phyloP scores from a whole-genome alignment of 176 grass and related monocot genomes.

The Eragrostis nindensis region DNA sequence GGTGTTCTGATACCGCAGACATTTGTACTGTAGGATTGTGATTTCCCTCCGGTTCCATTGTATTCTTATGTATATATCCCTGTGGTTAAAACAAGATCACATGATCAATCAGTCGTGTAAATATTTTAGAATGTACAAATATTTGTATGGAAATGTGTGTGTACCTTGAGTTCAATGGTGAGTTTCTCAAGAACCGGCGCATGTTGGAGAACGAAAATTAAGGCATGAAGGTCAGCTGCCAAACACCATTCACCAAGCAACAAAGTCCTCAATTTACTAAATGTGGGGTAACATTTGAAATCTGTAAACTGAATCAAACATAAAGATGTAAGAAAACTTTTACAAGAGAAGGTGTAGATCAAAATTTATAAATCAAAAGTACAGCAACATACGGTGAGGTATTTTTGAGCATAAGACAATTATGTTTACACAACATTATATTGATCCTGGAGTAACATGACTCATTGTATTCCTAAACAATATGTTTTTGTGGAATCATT shows the following conservation, averaged over 20 bases:
- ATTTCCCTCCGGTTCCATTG: background rate
- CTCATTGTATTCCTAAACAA: no score
- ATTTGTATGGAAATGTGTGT: background rate
- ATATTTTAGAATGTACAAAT: background rate
- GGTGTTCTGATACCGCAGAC: background rate
- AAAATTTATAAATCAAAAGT: no score
- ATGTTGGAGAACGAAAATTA: background rate
- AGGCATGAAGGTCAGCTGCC: background rate
- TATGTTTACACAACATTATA: no score
- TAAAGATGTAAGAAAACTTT: background rate
- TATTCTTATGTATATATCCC: background rate
- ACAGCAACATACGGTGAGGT: no score
- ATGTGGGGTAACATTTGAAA: background rate
- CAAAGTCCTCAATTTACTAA: background rate
- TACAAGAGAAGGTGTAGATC: no score
- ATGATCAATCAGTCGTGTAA: background rate
- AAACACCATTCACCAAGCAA: background rate
- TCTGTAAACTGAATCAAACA: background rate
- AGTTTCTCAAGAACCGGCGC: background rate
- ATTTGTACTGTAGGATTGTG: background rate
- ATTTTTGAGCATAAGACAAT: no score
- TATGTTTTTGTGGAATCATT: no score
- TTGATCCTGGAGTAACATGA: no score
- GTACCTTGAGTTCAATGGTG: background rate
- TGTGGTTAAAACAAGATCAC: background rate